Percentiles rank a stretch among this genome's conserved stretches.
These are phyloP conservation scores for Nothophaeocryptopus gaeumannii DNA, from an alignment of 2,329 filamentous ascomycete species.

Conservation along the genomic window DNA sequence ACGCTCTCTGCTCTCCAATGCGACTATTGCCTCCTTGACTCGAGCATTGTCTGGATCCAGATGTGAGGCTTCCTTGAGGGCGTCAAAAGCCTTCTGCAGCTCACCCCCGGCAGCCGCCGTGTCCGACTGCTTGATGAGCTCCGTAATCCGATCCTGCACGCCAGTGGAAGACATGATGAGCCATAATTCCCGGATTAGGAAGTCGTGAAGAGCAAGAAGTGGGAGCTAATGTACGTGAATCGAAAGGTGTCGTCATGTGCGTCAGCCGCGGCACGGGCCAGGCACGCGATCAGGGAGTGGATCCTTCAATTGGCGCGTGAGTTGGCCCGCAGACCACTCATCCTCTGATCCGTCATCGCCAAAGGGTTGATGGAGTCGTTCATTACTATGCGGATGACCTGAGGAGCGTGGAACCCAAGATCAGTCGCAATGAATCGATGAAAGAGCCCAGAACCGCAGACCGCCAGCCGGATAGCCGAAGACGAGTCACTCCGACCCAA, in stretches of 20 bases:
- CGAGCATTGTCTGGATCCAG: slow-evolving; percentile 42
- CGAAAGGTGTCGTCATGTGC: not conserved
- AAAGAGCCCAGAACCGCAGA: no score
- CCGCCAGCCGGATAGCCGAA: no score
- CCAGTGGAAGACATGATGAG: slow-evolving; percentile 23
- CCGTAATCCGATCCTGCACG: slow-evolving; percentile 21
- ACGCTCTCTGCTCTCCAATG: slow-evolving; percentile 34
- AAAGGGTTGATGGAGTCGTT: no score
- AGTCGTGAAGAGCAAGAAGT: slow-evolving; percentile 1
- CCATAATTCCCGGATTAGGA: slow-evolving; percentile 21
- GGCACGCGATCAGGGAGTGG: no score
- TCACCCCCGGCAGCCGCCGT: slow-evolving; percentile 28
- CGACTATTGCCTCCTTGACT: slow-evolving; percentile 42
- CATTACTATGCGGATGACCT: no score
- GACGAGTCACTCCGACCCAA: no score
- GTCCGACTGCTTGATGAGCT: slow-evolving; percentile 26
- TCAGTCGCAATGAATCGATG: no score
- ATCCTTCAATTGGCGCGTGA: no score
- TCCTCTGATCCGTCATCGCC: no score
- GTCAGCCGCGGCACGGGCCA: no score
- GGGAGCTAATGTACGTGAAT: not conserved
- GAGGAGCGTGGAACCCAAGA: no score
- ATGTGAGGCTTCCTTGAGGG: slow-evolving; percentile 45
- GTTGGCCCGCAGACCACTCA: no score
- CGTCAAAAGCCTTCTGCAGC: slow-evolving; percentile 40